Conservation (phyloP, 148 eudicot species). For the Rhododendron kiyosumense region DNA sequence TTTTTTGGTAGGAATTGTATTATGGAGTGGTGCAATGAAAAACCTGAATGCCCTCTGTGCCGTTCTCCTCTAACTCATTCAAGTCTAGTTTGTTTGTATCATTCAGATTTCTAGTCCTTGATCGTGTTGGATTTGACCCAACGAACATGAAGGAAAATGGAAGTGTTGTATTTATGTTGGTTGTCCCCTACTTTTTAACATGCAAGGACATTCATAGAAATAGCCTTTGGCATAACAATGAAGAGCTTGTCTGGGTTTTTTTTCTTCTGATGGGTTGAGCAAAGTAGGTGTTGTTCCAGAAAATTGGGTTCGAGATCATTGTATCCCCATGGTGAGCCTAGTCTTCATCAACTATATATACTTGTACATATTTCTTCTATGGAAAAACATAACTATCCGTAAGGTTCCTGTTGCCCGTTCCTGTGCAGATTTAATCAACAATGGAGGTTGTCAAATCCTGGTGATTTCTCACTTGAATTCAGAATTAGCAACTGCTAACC, state of each 20-base stretch:
- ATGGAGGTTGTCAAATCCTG: not conserved
- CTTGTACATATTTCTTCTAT: not conserved
- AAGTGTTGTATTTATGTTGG: not conserved
- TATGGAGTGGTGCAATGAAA: slow-evolving; percentile 99
- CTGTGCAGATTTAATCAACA: not conserved
- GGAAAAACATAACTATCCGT: not conserved
- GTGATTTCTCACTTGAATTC: not conserved
- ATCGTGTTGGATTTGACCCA: not conserved
- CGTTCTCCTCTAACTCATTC: slow-evolving; percentile 91
- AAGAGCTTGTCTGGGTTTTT: not conserved
- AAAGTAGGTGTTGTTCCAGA: not conserved
- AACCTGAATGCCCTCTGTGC: slow-evolving; percentile 97
- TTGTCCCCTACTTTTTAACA: not conserved
- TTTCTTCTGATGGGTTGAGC: not conserved
- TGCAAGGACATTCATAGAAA: not conserved
- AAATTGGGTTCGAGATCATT: not conserved
- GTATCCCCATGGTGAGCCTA: not conserved
- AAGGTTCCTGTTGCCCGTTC: not conserved
- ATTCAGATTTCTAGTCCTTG: slow-evolving; percentile 71
- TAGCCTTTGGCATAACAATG: not conserved
- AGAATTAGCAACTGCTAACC: not conserved
- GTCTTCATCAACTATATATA: not conserved
- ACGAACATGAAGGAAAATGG: not conserved
- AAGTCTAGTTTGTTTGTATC: slow-evolving; percentile 85
- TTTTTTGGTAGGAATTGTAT: slow-evolving; percentile 72